phyloP scores from a whole-genome alignment of 2,329 filamentous ascomycete genomes.

The Exophiala calicioides region DNA sequence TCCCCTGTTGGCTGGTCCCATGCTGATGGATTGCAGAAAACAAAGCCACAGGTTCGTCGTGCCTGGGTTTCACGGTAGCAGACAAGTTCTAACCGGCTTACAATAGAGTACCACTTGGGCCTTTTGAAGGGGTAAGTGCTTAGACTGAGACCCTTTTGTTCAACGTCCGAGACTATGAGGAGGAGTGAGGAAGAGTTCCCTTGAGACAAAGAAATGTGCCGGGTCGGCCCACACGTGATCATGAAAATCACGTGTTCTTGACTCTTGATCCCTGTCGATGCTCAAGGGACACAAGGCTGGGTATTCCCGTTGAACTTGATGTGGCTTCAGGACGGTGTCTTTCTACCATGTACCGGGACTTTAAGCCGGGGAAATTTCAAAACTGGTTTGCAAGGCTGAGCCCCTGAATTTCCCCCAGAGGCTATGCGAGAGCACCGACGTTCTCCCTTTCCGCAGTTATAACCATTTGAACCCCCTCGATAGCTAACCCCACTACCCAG shows the following conservation, averaged over 20 bases:
- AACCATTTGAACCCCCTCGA: too few species aligned
- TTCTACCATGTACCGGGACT: too few species aligned
- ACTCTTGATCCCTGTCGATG: neutral
- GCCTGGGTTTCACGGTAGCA: conserved; percentile 9
- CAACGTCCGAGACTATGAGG: neutral
- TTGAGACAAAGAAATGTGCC: neutral
- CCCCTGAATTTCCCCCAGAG: too few species aligned
- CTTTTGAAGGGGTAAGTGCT: conserved; percentile 82
- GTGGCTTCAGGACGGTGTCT: too few species aligned
- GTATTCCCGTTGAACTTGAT: too few species aligned
- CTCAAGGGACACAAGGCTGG: too few species aligned
- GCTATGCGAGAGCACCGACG: too few species aligned
- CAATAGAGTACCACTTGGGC: conserved; percentile 91
- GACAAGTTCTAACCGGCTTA: conserved; percentile 39
- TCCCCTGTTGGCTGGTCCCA: conserved; percentile 6
- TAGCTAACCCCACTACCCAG: conserved; percentile 48
- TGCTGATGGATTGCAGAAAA: conserved; percentile 66
- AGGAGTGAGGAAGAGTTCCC: neutral
- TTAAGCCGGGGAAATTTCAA: neutral
- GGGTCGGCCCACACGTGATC: neutral
- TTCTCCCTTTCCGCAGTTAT: too few species aligned
- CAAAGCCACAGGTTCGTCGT: conserved; percentile 86
- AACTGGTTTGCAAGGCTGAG: neutral
- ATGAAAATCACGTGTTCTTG: neutral
- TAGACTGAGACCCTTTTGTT: neutral